Conservation (phyloP, 2,329 filamentous ascomycete genomes). For the Graphiopsis chlorocephala region DNA sequence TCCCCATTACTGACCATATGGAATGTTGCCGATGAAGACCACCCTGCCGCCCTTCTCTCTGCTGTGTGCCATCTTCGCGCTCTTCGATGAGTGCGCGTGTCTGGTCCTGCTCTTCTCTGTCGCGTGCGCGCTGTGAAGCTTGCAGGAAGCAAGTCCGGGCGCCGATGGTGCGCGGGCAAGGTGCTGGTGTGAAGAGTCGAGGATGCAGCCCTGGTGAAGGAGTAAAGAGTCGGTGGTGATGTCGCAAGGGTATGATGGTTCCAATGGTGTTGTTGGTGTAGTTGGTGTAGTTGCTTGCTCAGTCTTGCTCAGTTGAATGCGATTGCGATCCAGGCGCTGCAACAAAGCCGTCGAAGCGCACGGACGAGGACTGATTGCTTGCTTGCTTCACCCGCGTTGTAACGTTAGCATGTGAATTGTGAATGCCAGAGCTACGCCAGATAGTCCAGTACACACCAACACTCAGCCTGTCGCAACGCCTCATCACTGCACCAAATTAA, state of each 20-base stretch:
- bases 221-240: background rate
- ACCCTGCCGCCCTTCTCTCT: slow-evolving; percentile 72
- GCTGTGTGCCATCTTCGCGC: slow-evolving; percentile 4
- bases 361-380: background rate
- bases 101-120: background rate
- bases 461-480: background rate
- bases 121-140: background rate
- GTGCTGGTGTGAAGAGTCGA: background rate
- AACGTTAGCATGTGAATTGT: slow-evolving; percentile 14
- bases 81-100: background rate
- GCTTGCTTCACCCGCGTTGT: background rate
- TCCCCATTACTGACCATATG: slow-evolving; percentile 61
- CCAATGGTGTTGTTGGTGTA: background rate
- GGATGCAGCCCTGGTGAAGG: background rate
- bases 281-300: no score
- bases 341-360: slow-evolving; percentile 4
- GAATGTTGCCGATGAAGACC: slow-evolving; percentile 82
- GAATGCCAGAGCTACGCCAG: background rate
- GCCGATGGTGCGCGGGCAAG: background rate
- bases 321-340: background rate
- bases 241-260: background rate
- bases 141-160: background rate
- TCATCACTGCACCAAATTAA: background rate
- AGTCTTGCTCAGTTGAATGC: background rate
- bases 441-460: background rate